A percentile compares a stretch with the other conserved stretches of the same genome.
Evolutionary conservation across 441 rosid genomes (phyloP).

Genomic region (Syzygium syzygioides): DNA sequence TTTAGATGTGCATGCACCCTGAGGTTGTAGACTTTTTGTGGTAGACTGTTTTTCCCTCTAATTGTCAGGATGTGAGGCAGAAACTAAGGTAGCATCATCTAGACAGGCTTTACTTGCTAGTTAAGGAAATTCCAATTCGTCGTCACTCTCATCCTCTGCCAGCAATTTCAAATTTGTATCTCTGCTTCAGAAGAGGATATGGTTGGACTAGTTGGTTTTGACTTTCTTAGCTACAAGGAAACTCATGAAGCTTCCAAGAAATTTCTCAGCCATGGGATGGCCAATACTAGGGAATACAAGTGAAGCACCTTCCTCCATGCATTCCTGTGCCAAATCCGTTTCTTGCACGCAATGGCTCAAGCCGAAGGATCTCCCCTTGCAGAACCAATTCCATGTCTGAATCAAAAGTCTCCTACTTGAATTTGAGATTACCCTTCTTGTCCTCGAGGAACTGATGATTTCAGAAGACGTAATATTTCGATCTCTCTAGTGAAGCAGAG

Average conservation of each 20-base stretch:
- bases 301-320: background rate
- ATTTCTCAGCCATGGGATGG: background rate
- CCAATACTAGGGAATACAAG: background rate
- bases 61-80: background rate
- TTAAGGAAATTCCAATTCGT: background rate
- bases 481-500: background rate
- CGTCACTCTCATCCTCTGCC: background rate
- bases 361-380: background rate
- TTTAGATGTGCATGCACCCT: background rate
- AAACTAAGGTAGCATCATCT: background rate
- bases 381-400: background rate
- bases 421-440: background rate
- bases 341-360: background rate
- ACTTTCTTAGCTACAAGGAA: background rate
- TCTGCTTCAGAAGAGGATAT: background rate
- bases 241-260: background rate
- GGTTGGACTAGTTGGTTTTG: background rate
- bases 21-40: background rate
- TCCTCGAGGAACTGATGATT: background rate
- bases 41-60: background rate
- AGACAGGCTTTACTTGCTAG: background rate
- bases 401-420: background rate
- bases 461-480: background rate
- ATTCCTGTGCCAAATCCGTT: background rate
- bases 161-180: background rate